phyloP scores from a whole-genome alignment of 768 basidiomycete genomes.

The Fomitopsis serialis region DNA sequence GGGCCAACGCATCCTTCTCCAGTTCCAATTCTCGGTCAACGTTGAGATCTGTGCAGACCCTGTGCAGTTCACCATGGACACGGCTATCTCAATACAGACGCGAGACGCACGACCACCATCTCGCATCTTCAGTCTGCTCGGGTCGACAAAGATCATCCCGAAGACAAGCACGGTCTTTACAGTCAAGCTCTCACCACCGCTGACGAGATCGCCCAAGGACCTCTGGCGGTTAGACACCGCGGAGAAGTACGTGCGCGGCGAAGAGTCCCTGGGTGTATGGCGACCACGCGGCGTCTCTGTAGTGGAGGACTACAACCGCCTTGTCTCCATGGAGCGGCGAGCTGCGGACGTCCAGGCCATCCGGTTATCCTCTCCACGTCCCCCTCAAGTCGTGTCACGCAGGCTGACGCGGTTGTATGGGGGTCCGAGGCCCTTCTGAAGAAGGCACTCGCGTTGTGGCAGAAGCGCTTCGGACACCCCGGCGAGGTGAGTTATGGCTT shows the following conservation, averaged over 20 bases:
- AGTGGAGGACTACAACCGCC: slow-evolving; percentile 77
- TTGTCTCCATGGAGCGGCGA: slow-evolving; percentile 65
- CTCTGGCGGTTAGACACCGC: slow-evolving; percentile 94
- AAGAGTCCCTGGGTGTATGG: slow-evolving; percentile 81
- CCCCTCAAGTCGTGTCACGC: slow-evolving; percentile 36
- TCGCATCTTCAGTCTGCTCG: slow-evolving; percentile 70
- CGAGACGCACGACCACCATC: slow-evolving; percentile 85
- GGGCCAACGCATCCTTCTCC: slow-evolving; percentile 75
- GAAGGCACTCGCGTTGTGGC: slow-evolving; percentile 77
- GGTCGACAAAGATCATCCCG: slow-evolving; percentile 67
- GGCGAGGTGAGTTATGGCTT: slow-evolving; percentile 52
- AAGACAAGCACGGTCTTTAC: slow-evolving; percentile 83
- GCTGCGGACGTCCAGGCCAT: slow-evolving; percentile 90
- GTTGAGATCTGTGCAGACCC: slow-evolving; percentile 84
- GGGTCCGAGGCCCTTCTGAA: slow-evolving; percentile 58
- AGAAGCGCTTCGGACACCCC: slow-evolving; percentile 70
- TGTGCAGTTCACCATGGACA: slow-evolving; percentile 83
- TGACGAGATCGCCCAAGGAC: slow-evolving; percentile 82
- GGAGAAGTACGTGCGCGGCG: slow-evolving; percentile 91
- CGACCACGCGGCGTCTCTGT: slow-evolving; percentile 83
- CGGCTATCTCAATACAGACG: slow-evolving; percentile 76
- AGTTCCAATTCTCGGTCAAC: slow-evolving; percentile 70
- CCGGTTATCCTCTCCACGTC: slow-evolving; percentile 66
- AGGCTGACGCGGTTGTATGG: slow-evolving; percentile 57
- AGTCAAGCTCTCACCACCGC: slow-evolving; percentile 73